A percentile compares a stretch with the other conserved stretches of the same genome.
phyloP scores from a whole-genome alignment of 768 basidiomycete species.

The Termitomyces sp. region DNA sequence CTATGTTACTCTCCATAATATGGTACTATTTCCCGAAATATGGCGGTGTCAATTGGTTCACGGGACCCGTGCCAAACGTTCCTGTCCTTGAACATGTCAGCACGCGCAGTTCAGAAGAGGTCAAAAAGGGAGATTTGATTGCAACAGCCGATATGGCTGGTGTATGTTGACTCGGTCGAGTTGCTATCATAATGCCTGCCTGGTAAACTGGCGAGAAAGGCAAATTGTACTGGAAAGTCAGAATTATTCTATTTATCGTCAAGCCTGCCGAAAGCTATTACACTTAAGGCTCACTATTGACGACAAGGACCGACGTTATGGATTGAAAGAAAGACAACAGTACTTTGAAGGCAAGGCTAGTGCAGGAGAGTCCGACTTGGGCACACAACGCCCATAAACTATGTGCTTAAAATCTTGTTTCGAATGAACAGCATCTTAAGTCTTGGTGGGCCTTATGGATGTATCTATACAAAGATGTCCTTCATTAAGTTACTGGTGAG shows the following conservation, averaged over 20 bases:
- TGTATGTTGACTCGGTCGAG: not conserved
- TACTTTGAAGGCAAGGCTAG: too few species aligned
- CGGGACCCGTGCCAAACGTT: conserved; percentile 18
- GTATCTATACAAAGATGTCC: not conserved
- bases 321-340: not conserved
- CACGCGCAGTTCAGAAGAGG: not conserved
- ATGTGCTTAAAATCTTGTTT: not conserved
- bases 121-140: not conserved
- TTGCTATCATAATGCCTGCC: not conserved
- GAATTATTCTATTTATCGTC: not conserved
- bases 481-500: not conserved
- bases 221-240: not conserved
- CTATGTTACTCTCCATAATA: conserved; percentile 41
- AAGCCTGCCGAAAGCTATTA: not conserved
- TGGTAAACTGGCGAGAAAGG: not conserved
- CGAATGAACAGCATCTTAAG: not conserved
- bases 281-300: not conserved
- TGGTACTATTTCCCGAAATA: conserved; percentile 57
- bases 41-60: conserved; percentile 25
- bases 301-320: not conserved
- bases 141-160: not conserved
- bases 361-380: not conserved
- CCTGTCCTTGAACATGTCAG: not conserved
- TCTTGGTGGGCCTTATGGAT: not conserved
- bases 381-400: not conserved